Evolutionary conservation across 83 land plant genomes (phyloP).

Genomic region (Thuja plicata): DNA sequence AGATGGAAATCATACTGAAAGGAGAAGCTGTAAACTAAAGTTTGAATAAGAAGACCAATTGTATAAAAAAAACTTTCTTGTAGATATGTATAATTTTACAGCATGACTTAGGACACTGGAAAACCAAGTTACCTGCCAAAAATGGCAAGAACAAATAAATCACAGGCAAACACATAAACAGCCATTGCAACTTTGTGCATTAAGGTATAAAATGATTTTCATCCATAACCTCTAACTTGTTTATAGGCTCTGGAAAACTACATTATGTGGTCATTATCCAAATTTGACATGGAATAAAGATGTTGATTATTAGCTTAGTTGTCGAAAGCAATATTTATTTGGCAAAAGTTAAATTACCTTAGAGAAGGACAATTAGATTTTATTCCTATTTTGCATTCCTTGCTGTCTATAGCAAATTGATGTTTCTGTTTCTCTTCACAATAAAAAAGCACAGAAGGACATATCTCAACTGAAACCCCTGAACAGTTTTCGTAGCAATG

Average conservation of each 20-base stretch:
- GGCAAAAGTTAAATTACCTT: no score
- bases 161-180: no score
- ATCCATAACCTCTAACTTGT: background rate
- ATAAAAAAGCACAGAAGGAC: background rate
- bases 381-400: background rate
- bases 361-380: no score
- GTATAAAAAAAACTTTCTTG: background rate
- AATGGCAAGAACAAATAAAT: background rate
- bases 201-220: background rate
- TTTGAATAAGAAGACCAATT: background rate
- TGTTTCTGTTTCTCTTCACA: background rate
- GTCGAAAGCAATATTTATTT: no score
- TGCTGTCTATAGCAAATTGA: background rate
- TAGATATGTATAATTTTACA: background rate
- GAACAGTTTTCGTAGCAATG: background rate
- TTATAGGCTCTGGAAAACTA: background rate
- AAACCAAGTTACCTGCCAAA: background rate
- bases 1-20: background rate
- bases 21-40: background rate
- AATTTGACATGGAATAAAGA: background rate
- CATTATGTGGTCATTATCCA: no score
- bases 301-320: background rate
- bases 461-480: background rate
- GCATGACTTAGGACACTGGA: background rate
- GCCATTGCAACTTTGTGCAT: background rate